Base-by-base conservation (phyloP, 139 green algal genomes). In the Chlamydomonas applanata region DNA sequence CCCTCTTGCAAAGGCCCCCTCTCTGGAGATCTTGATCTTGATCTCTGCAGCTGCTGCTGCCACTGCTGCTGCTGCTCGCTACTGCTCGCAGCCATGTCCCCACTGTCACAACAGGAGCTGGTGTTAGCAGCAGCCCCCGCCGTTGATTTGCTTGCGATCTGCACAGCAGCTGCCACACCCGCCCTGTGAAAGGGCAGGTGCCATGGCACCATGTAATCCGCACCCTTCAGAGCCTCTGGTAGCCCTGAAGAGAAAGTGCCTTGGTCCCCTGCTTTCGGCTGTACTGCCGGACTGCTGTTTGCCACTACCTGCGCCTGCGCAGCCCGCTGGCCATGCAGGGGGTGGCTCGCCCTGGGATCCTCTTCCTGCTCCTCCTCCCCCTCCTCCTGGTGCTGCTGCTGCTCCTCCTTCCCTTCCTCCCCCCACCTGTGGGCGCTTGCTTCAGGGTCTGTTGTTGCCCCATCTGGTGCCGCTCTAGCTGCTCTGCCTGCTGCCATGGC, bases 191-290 rank as follows among this genome's bases (percentile, higher is more conserved):
- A 92, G 0, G 95, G 94, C 63, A 99, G 40, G 81, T 99, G 93
- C 95, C 95, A 99, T 1, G 95, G 95, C 34, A 99, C 95, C 73
- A 99, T 90, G 83, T 94, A 98, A 67, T 99, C 95, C 4, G 35
- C 59, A 0, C 76, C 67, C 13, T 4, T 45, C 4, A 25, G 25
- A 49, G n/a, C n/a, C n/a, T n/a, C 61, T 19, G 0, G 19, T 56
- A 1, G 9, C 62, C n/a, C n/a, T n/a, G n/a, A n/a, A n/a, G n/a
- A n/a, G n/a, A n/a, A n/a, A n/a, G n/a, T n/a, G n/a, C n/a, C n/a
- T n/a, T n/a, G n/a, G n/a, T n/a, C n/a, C n/a, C n/a, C n/a, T n/a
- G n/a, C n/a, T n/a, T n/a, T n/a, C n/a, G n/a, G n/a, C n/a, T n/a
- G n/a, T n/a, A n/a, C n/a, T n/a, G n/a, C n/a, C n/a, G n/a, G n/a